phyloP scores from a whole-genome alignment of 2,329 filamentous ascomycete species.

The Pestalotiopsis sp. region DNA sequence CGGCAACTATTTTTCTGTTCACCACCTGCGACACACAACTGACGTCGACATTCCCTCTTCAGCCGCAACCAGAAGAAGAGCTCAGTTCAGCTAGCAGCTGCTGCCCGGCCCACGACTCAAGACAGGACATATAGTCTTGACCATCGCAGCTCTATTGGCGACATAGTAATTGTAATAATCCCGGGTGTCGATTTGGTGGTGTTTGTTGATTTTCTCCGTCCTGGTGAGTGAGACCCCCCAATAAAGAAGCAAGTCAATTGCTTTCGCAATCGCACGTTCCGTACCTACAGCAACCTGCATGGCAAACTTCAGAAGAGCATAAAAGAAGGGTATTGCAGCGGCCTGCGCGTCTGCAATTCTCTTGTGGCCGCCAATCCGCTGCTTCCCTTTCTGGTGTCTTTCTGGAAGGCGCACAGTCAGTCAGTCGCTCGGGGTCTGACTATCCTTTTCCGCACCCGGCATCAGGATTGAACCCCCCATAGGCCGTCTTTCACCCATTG shows the following conservation, averaged over 20 bases:
- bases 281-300: not conserved
- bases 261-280: not conserved
- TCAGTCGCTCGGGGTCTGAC: not conserved
- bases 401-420: not conserved
- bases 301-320: not conserved
- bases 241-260: not conserved
- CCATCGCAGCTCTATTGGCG: not conserved
- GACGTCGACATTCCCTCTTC: not conserved
- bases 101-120: not conserved
- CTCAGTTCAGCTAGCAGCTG: not conserved
- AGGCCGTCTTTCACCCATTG: not conserved
- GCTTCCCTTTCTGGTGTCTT: not conserved
- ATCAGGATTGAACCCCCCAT: not conserved
- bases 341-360: not conserved
- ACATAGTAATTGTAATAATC: conserved; percentile 1
- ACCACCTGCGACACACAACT: not conserved
- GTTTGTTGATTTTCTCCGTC: not conserved
- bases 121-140: not conserved
- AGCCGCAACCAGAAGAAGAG: not conserved
- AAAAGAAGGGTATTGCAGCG: not conserved
- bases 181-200: not conserved
- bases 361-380: not conserved
- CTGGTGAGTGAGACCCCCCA: not conserved
- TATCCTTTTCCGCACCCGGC: not conserved
- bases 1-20: not conserved